Evolutionary conservation across 169 alveolate species (phyloP).

Genomic region (Cryptosporidium muris): DNA sequence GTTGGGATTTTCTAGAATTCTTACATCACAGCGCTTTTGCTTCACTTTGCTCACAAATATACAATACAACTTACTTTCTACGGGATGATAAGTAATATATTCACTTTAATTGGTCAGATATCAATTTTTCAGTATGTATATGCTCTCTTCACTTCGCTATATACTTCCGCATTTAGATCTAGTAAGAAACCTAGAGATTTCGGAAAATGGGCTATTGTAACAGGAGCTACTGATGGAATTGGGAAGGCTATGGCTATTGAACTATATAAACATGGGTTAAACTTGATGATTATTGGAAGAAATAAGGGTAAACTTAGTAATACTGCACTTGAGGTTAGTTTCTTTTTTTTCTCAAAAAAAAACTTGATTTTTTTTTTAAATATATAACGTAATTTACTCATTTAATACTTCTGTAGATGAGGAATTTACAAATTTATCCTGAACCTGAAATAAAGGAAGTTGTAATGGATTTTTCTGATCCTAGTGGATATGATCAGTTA

Average conservation of each 20-base stretch:
- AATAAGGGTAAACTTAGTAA: constrained; percentile 37
- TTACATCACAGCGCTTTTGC: no score
- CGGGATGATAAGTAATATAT: no score
- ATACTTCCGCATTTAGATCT: no score
- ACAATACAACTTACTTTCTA: no score
- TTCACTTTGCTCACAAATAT: no score
- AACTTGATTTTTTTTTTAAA: background rate
- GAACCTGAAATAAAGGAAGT: constrained; percentile 38
- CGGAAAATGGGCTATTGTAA: constrained; percentile 81
- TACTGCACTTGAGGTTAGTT: constrained; percentile 36
- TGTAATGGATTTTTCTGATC: constrained; percentile 38
- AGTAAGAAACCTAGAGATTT: background rate
- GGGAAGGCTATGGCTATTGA: constrained; percentile 80
- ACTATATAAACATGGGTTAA: constrained; percentile 72
- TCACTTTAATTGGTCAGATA: no score
- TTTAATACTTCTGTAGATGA: background rate
- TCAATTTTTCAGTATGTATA: no score
- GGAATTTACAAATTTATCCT: background rate
- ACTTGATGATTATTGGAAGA: constrained; percentile 67
- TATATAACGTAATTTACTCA: background rate
- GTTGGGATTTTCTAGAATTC: no score
- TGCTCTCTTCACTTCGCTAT: no score
- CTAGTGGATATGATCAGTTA: constrained; percentile 5
- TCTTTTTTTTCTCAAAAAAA: background rate
- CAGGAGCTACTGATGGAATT: constrained; percentile 86